phyloP scores from a whole-genome alignment of 305 asterid genomes.

The Euphrasia arctica region DNA sequence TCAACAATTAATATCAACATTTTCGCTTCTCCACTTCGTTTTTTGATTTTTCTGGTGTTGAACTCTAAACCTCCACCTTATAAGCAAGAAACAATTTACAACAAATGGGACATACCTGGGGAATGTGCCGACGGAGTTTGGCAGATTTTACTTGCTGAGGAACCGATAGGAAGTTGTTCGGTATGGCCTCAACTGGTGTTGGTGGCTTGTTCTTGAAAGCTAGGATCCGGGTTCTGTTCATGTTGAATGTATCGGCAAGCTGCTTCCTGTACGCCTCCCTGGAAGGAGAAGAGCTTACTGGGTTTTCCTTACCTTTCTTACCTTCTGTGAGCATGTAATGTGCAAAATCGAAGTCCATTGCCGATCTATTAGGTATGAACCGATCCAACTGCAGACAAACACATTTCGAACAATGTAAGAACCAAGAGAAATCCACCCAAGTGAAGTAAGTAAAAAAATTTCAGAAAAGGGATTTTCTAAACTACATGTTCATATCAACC shows the following conservation, averaged over 20 bases:
- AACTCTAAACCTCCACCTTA: not conserved
- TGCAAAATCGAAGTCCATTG: slow-evolving; percentile 86
- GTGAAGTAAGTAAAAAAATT: not conserved
- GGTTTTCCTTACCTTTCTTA: slow-evolving; percentile 85
- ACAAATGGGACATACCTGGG: slow-evolving; percentile 55
- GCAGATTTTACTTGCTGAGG: slow-evolving; percentile 47
- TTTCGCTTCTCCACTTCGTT: not conserved
- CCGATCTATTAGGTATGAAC: slow-evolving; percentile 92
- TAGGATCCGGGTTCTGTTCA: slow-evolving; percentile 75
- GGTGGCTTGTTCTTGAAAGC: slow-evolving; percentile 97
- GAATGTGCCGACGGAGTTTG: slow-evolving; percentile 71
- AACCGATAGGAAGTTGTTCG: slow-evolving; percentile 41
- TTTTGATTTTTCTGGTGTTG: too few relatives aligned
- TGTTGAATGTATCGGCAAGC: slow-evolving; percentile 83
- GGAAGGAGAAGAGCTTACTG: slow-evolving; percentile 63
- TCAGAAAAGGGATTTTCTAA: not conserved
- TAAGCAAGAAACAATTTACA: not conserved
- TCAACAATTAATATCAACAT: slow-evolving; percentile 11
- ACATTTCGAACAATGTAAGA: not conserved
- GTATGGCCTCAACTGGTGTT: slow-evolving; percentile 56
- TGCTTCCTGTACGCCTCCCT: slow-evolving; percentile 83
- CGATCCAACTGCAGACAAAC: slow-evolving; percentile 64
- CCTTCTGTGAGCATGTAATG: slow-evolving; percentile 85
- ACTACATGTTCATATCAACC: not conserved
- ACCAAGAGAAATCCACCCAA: not conserved